A percentile compares a stretch with the other conserved stretches of the same genome.
Conservation (phyloP, 202 grass and related monocot species). For the Elaeis oleifera region DNA sequence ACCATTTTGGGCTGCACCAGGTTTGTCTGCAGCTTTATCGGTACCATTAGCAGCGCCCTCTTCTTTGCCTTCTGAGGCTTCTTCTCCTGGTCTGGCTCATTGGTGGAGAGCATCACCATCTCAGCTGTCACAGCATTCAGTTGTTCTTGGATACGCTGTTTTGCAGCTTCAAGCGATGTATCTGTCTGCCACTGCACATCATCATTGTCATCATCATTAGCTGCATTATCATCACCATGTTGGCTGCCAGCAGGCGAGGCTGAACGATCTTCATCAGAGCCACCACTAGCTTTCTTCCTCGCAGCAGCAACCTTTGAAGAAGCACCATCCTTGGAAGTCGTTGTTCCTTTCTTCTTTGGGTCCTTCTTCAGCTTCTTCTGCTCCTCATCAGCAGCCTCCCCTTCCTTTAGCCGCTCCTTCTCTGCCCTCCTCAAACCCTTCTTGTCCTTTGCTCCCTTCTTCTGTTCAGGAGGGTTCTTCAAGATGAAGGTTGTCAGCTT, state of each 20-base stretch:
- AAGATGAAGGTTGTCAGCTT: conserved; percentile 23
- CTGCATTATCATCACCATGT: conserved; percentile 1
- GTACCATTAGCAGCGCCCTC: background rate
- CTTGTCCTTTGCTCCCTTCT: conserved; percentile 23
- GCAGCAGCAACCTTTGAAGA: conserved; percentile 2
- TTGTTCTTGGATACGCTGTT: conserved; percentile 24
- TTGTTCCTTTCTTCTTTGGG: conserved; percentile 14
- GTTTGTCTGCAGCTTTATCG: background rate
- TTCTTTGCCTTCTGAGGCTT: conserved; percentile 6
- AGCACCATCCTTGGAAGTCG: conserved; percentile 9
- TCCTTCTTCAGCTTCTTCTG: conserved; percentile 26
- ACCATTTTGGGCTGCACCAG: conserved; percentile 2
- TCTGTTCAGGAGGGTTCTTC: conserved; percentile 27
- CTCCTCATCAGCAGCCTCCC: conserved; percentile 27
- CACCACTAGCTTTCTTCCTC: conserved; percentile 16
- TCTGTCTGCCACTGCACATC: conserved; percentile 27
- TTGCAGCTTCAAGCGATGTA: conserved; percentile 17
- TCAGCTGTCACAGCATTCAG: conserved; percentile 20
- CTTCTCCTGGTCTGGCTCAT: conserved; percentile 1
- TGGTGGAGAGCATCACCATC: conserved; percentile 22
- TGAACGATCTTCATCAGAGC: conserved; percentile 21
- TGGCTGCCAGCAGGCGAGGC: conserved; percentile 18
- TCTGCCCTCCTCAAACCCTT: conserved; percentile 29
- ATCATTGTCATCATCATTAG: conserved; percentile 1
- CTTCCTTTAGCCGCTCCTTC: conserved; percentile 24